Evolutionary conservation across 371 early-diverging fungal genomes (phyloP), one percentile per base, ranked within the genome.

Genomic region (Mortierella sp.): DNA sequence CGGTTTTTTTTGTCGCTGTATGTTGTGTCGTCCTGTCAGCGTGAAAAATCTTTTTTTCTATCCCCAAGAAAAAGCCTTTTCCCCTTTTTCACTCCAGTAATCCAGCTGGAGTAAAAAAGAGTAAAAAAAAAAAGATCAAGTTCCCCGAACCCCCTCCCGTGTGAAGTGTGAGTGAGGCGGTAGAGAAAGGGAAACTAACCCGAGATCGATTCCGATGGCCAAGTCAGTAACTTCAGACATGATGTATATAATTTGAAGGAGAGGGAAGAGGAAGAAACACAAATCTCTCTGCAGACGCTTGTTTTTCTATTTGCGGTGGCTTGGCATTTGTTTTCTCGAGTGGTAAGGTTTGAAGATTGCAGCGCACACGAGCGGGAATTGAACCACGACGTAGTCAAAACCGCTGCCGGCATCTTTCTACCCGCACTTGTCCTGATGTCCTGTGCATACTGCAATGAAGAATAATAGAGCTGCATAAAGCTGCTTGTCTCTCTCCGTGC

Each of bases 171-270:
- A 45, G 21, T 21, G 58, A 44, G 71, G 34, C 63, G 74, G 28
- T 44, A 45, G 72, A 47, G 65, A 42, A 44, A 55, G 50, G 52
- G n/a, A 54, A 38, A 83, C 79, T 55, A 77, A 82, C 81, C 77
- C 88, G 87, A 91, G 89, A 90, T 92, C 93, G 82, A 93, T 93
- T 89, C 93, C 92, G 87, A 93, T 94, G 88, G 93, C 94, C 89
- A 93, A 92, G 87, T 91, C 91, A 91, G 92, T 92, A 90, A 92
- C 92, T 87, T 91, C 93, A 91, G 92, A 91, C 92, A 91, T 92
- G 84, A 75, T 76, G 87, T 68, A 68, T 68, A 86, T 80, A 75
- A 78, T 82, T 80, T 63, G 80, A 77, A 80, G 84, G 80, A 83
- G 80, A 78, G 84, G 80, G 84, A 83, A 79, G 80, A 76, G 83